Evolutionary conservation across 73 alveolate genomes (phyloP).

Genomic region (Blepharisma japonicum): DNA sequence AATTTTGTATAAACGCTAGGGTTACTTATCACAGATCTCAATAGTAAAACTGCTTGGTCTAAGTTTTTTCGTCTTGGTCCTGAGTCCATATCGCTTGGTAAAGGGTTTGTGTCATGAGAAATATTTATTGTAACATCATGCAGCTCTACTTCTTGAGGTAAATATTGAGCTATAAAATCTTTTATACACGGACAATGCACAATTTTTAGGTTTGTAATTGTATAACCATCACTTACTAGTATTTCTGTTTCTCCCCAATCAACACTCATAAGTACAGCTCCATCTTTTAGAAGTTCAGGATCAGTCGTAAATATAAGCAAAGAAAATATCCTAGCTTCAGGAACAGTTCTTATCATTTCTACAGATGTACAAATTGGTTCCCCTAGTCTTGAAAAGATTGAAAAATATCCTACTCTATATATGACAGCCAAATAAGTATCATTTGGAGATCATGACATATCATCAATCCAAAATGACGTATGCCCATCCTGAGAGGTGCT

Average conservation of each 20-base stretch:
- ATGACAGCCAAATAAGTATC: background rate
- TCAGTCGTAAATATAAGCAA: conserved; percentile 5
- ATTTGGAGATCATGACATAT: conserved; percentile 20
- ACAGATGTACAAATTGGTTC: background rate
- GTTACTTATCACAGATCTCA: background rate
- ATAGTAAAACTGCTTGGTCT: background rate
- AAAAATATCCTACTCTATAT: background rate
- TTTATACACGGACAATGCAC: background rate
- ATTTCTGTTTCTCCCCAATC: background rate
- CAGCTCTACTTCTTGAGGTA: conserved; percentile 1
- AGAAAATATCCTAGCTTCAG: conserved; percentile 21
- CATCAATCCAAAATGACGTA: conserved; percentile 29
- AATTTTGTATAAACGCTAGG: background rate
- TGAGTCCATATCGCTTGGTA: conserved; percentile 23
- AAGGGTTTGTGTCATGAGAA: conserved; percentile 26
- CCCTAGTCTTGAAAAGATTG: conserved; percentile 6
- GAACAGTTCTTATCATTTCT: background rate
- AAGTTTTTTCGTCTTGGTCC: conserved; percentile 15
- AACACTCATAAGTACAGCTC: conserved; percentile 2
- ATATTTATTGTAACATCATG: conserved; percentile 20
- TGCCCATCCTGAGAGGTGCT: conserved; percentile 23
- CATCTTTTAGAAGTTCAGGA: background rate
- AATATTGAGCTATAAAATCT: background rate
- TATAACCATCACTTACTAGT: conserved; percentile 9
- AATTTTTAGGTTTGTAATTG: background rate